Conservation (phyloP, 2,329 filamentous ascomycete species). For the Ascochyta fabae region DNA sequence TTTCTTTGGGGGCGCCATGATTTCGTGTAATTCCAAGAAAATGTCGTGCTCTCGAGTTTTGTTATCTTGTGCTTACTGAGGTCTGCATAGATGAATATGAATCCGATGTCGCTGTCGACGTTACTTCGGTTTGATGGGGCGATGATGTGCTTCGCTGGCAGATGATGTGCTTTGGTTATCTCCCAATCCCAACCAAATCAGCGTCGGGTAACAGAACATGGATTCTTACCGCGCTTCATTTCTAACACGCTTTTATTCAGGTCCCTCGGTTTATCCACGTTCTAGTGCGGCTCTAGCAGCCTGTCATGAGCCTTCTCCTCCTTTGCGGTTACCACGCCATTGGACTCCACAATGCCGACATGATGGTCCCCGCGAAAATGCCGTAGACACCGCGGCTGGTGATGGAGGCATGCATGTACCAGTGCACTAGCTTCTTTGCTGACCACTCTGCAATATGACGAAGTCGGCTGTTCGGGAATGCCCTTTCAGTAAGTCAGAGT, state of each 20-base stretch:
- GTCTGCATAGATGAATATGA: slow-evolving; percentile 8
- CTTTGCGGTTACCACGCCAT: slow-evolving; percentile 28
- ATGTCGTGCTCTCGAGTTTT: slow-evolving; percentile 26
- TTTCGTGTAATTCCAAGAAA: slow-evolving; percentile 19
- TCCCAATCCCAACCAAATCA: slow-evolving; percentile 15
- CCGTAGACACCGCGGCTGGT: slow-evolving; percentile 9
- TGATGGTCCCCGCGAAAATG: slow-evolving; percentile 17
- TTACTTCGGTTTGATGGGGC: slow-evolving; percentile 23
- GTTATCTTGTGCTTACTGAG: background rate
- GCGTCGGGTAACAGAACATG: slow-evolving; percentile 9
- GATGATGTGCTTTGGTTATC: slow-evolving; percentile 39
- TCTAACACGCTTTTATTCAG: slow-evolving; percentile 15
- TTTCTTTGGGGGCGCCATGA: slow-evolving; percentile 40
- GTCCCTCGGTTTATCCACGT: slow-evolving; percentile 6
- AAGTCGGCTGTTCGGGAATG: slow-evolving; percentile 5
- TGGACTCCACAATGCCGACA: slow-evolving; percentile 32
- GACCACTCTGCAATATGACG: slow-evolving; percentile 6
- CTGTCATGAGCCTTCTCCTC: slow-evolving; percentile 2
- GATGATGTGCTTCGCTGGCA: slow-evolving; percentile 36
- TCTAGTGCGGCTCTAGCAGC: slow-evolving; percentile 8
- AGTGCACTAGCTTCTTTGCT: slow-evolving; percentile 5
- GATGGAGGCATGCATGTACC: slow-evolving; percentile 4
- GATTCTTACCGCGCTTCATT: background rate
- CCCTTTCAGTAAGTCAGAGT: slow-evolving; percentile 4
- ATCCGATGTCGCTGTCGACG: slow-evolving; percentile 30